These are phyloP conservation scores for Phytophthora aleatoria DNA, from an alignment of 352 stramenopile genomes.

Conservation along the genomic window DNA sequence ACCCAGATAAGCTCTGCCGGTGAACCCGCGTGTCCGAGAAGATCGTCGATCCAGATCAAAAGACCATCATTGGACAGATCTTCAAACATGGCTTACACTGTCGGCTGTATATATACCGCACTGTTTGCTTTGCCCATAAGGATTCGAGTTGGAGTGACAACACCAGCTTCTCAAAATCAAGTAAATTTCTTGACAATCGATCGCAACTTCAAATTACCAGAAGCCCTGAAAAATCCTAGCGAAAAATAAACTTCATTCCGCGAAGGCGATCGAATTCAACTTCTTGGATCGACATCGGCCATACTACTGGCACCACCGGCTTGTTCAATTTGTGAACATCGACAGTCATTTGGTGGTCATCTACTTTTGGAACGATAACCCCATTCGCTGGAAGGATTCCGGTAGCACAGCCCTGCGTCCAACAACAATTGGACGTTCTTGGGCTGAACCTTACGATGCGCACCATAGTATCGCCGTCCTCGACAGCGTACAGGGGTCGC, in stretches of 20 bases:
- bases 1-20: too few relatives aligned
- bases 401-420: not conserved
- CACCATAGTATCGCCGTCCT: not conserved
- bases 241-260: not conserved
- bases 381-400: not conserved
- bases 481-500: not conserved
- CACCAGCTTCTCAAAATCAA: conserved; percentile 16
- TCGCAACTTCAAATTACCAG: conserved; percentile 13
- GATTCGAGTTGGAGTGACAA: conserved; percentile 6
- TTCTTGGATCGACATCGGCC: conserved; percentile 21
- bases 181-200: conserved; percentile 10
- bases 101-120: conserved; percentile 12
- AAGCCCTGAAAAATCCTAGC: conserved; percentile 11
- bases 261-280: conserved; percentile 8
- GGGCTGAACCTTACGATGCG: not conserved
- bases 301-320: conserved; percentile 3
- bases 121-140: conserved; percentile 1
- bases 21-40: conserved; percentile 7
- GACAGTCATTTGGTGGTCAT: conserved; percentile 14
- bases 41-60: conserved; percentile 12
- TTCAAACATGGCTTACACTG: conserved; percentile 14
- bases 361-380: conserved; percentile 1
- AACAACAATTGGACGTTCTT: not conserved
- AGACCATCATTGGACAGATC: conserved; percentile 16
- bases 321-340: conserved; percentile 11